Conservation (phyloP, 2,329 filamentous ascomycete genomes). For the Epichloe sibirici region DNA sequence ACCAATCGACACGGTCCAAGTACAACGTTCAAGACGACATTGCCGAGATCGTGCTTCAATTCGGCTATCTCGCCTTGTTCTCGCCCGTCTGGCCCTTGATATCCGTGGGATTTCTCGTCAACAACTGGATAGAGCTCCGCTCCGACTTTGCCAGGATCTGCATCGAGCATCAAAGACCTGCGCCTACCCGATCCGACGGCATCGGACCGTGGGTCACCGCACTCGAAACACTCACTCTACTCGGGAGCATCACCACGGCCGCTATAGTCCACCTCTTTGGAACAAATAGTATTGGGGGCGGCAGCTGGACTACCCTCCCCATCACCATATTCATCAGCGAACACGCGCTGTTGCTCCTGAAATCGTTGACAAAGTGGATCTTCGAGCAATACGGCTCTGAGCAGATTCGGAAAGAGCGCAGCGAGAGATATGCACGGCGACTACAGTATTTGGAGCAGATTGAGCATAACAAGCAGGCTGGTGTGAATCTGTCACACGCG, state of each 20-base stretch:
- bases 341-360: conserved; percentile 55
- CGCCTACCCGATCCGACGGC: conserved; percentile 55
- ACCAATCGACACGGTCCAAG: conserved; percentile 52
- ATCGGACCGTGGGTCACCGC: conserved; percentile 64
- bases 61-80: conserved; percentile 63
- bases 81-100: conserved; percentile 67
- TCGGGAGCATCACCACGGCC: conserved; percentile 59
- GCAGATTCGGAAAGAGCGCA: conserved; percentile 27
- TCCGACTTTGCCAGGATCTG: conserved; percentile 70
- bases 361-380: conserved; percentile 25
- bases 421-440: conserved; percentile 25
- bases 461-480: conserved; percentile 24
- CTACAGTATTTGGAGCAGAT: conserved; percentile 27
- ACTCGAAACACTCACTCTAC: conserved; percentile 56
- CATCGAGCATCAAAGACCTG: conserved; percentile 58
- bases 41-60: conserved; percentile 61
- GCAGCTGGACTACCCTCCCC: conserved; percentile 53
- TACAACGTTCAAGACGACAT: conserved; percentile 67
- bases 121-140: conserved; percentile 67
- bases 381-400: conserved; percentile 28
- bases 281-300: conserved; percentile 36
- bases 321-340: conserved; percentile 62
- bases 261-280: conserved; percentile 66
- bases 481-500: conserved; percentile 19
- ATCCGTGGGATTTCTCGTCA: conserved; percentile 58